These are phyloP conservation scores for Pezicula neosporulosa DNA, from an alignment of 2,329 filamentous ascomycete genomes.

Conservation along the genomic window DNA sequence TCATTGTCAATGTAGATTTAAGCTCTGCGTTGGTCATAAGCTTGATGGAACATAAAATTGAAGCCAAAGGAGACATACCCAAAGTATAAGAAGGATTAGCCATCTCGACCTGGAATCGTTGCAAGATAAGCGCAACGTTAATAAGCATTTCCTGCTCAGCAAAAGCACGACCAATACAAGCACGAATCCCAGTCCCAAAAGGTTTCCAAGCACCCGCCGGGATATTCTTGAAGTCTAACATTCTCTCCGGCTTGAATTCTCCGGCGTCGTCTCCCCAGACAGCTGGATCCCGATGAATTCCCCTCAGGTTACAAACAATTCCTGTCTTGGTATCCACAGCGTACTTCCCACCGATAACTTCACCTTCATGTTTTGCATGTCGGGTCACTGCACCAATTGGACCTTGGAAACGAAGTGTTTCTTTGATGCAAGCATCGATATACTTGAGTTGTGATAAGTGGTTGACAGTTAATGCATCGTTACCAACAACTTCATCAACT, in stretches of 20 bases:
- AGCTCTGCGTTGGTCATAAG: slow-evolving; percentile 38
- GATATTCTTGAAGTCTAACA: slow-evolving; percentile 68
- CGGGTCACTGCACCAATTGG: slow-evolving; percentile 49
- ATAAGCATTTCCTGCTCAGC: slow-evolving; percentile 71
- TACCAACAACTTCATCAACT: slow-evolving; percentile 48
- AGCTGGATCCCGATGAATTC: slow-evolving; percentile 57
- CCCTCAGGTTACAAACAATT: slow-evolving; percentile 45
- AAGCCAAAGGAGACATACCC: too few relatives aligned
- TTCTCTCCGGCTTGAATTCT: slow-evolving; percentile 67
- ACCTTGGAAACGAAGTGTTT: slow-evolving; percentile 60
- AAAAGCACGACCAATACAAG: slow-evolving; percentile 70
- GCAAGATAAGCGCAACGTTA: slow-evolving; percentile 59
- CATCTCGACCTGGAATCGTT: slow-evolving; percentile 66
- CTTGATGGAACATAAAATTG: too few relatives aligned
- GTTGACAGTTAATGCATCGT: slow-evolving; percentile 37
- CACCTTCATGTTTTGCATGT: slow-evolving; percentile 28
- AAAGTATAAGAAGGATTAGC: slow-evolving; percentile 54
- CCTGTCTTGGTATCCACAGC: slow-evolving; percentile 44
- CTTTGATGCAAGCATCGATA: slow-evolving; percentile 47
- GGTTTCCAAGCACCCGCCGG: slow-evolving; percentile 61
- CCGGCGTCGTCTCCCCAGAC: slow-evolving; percentile 64
- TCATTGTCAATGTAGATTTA: slow-evolving; percentile 56
- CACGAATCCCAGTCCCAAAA: slow-evolving; percentile 69
- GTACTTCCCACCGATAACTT: slow-evolving; percentile 18
- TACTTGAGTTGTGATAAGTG: slow-evolving; percentile 57